phyloP scores from a whole-genome alignment of 2,329 filamentous ascomycete genomes.

The Paraphaeosphaeria sporulosa region DNA sequence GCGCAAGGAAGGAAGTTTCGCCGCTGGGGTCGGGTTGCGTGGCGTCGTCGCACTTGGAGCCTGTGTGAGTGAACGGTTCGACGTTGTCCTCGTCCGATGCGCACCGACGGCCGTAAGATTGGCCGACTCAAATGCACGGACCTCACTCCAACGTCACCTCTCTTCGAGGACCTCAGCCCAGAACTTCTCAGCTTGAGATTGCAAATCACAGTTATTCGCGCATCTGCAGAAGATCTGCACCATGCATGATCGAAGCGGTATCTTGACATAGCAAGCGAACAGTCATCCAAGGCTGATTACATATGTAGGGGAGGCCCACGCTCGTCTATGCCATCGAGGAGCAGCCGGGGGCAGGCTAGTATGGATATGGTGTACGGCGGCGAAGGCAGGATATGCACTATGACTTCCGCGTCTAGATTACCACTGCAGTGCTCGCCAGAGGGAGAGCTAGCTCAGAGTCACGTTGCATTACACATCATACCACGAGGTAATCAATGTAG shows the following conservation, averaged over 20 bases:
- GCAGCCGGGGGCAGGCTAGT: background rate
- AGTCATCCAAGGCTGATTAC: background rate
- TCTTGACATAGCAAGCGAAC: background rate
- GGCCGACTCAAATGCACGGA: slow-evolving; percentile 2
- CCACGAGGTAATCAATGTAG: background rate
- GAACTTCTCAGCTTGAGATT: background rate
- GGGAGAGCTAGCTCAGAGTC: background rate
- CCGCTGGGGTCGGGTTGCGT: background rate
- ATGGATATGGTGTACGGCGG: background rate
- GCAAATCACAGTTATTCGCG: background rate
- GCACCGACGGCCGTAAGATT: slow-evolving; percentile 7
- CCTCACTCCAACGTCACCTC: background rate
- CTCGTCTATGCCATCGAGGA: background rate
- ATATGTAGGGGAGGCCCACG: background rate
- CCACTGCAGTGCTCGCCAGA: background rate
- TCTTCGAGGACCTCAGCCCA: background rate
- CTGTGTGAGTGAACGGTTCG: slow-evolving; percentile 2
- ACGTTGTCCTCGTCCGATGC: background rate
- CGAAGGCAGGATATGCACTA: background rate
- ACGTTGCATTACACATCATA: background rate
- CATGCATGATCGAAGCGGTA: background rate
- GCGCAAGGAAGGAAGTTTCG: background rate
- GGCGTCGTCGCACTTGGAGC: background rate
- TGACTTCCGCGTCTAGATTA: background rate
- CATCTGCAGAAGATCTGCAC: slow-evolving; percentile 3